Percentiles rank a stretch among this genome's conserved stretches.
These are phyloP conservation scores for Phytophthora sojae DNA, from an alignment of 352 stramenopile species.

Conservation along the genomic window DNA sequence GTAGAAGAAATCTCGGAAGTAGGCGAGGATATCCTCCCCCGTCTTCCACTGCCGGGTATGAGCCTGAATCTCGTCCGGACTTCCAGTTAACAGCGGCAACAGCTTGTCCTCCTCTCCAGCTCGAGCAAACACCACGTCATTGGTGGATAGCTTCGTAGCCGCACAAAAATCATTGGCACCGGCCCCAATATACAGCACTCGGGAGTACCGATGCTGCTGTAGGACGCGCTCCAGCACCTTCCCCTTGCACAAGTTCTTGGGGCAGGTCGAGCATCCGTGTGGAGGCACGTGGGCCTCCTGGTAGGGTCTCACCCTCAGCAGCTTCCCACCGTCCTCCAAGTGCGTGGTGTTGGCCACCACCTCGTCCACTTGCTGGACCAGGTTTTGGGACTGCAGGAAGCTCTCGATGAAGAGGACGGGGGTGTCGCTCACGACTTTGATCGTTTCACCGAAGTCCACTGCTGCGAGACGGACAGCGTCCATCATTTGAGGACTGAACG, in stretches of 20 bases:
- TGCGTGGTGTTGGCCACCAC: constrained; percentile 52
- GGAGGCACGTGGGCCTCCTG: constrained; percentile 34
- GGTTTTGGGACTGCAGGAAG: constrained; percentile 41
- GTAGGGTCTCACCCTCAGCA: constrained; percentile 49
- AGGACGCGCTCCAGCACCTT: constrained; percentile 49
- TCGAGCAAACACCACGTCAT: constrained; percentile 36
- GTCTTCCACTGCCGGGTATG: constrained; percentile 22
- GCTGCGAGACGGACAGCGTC: constrained; percentile 53
- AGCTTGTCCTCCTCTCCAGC: constrained; percentile 9
- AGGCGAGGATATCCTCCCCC: constrained; percentile 23
- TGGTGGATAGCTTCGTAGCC: constrained; percentile 35
- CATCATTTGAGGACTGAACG: constrained; percentile 47
- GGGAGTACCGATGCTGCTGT: constrained; percentile 35
- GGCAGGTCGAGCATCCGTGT: constrained; percentile 56
- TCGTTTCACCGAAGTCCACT: constrained; percentile 36
- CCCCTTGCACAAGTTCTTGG: constrained; percentile 73
- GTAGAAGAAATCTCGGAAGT: constrained; percentile 34
- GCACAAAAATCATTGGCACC: constrained; percentile 64
- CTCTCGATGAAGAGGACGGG: constrained; percentile 57
- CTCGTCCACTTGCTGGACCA: constrained; percentile 41
- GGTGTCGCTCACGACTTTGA: constrained; percentile 62
- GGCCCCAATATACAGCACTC: constrained; percentile 67
- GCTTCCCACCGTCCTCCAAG: constrained; percentile 21
- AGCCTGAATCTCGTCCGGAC: constrained; percentile 17
- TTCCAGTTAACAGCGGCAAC: constrained; percentile 14